Percentiles rank a stretch among this genome's conserved stretches.
phyloP scores from a whole-genome alignment of 169 alveolate genomes.

The Babesia microti region DNA sequence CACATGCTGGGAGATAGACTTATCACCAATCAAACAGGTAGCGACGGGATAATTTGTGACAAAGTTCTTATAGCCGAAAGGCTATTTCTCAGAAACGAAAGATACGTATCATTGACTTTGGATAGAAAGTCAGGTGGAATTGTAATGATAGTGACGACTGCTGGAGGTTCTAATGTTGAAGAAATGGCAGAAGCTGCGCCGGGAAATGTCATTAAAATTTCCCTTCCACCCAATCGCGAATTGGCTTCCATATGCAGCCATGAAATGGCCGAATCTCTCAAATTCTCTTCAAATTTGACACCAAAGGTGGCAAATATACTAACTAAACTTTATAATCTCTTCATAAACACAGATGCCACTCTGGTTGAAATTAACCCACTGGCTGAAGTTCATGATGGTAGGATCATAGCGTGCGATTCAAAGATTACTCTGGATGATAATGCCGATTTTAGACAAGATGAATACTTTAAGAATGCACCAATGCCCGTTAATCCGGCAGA shows the following conservation, averaged over 20 bases:
- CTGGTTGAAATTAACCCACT: slow-evolving; percentile 90
- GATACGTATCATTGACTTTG: slow-evolving; percentile 81
- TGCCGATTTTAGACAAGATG: slow-evolving; percentile 86
- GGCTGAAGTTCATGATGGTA: slow-evolving; percentile 73
- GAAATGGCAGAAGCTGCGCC: slow-evolving; percentile 75
- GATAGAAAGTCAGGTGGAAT: slow-evolving; percentile 84
- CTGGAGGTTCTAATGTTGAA: slow-evolving; percentile 85
- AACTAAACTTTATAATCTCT: slow-evolving; percentile 57
- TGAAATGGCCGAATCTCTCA: slow-evolving; percentile 51
- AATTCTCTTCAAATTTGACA: slow-evolving; percentile 35
- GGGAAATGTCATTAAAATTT: slow-evolving; percentile 50
- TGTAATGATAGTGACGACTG: slow-evolving; percentile 65
- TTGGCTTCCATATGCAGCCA: slow-evolving; percentile 47
- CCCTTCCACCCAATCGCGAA: slow-evolving; percentile 60
- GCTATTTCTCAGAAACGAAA: slow-evolving; percentile 65
- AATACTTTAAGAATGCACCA: slow-evolving; percentile 59
- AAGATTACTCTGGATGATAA: slow-evolving; percentile 90
- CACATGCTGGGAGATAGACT: slow-evolving; percentile 76
- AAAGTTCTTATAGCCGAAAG: slow-evolving; percentile 73
- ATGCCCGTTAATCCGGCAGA: slow-evolving; percentile 68
- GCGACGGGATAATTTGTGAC: slow-evolving; percentile 67
- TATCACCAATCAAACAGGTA: slow-evolving; percentile 78
- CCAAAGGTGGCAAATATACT: slow-evolving; percentile 45
- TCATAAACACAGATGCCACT: slow-evolving; percentile 78
- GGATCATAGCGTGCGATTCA: slow-evolving; percentile 83